phyloP scores from a whole-genome alignment of 2,329 filamentous ascomycete species.

The Epichloe uncinata region DNA sequence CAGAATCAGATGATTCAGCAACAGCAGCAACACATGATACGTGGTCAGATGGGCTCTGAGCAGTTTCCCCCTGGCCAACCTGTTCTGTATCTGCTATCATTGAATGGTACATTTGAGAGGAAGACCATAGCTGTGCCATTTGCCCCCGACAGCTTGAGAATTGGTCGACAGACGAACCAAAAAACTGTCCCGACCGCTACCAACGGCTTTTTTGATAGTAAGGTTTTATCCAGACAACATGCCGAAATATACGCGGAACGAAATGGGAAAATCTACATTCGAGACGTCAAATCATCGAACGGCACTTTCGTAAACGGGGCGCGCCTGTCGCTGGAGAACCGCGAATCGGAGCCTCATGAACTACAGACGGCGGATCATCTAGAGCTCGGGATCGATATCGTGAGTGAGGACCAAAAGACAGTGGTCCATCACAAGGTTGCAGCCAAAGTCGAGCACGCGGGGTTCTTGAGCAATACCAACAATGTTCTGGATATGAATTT shows the following conservation, averaged over 20 bases:
- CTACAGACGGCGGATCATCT: constrained; percentile 82
- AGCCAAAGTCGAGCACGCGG: constrained; percentile 90
- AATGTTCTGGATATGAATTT: constrained; percentile 83
- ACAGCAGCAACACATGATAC: constrained; percentile 37
- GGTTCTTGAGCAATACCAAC: constrained; percentile 59
- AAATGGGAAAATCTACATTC: constrained; percentile 85
- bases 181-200: constrained; percentile 83
- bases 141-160: constrained; percentile 83
- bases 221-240: constrained; percentile 90
- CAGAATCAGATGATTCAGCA: constrained; percentile 29
- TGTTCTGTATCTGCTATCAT: constrained; percentile 71
- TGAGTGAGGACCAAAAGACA: constrained; percentile 96
- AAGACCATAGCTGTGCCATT: constrained; percentile 93
- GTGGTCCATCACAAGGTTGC: constrained; percentile 98
- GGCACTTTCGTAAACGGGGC: constrained; percentile 95
- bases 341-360: constrained; percentile 92
- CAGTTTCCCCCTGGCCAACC: constrained; percentile 50
- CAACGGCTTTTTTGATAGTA: constrained; percentile 97
- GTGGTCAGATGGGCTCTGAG: constrained; percentile 41
- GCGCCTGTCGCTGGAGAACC: constrained; percentile 81
- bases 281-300: constrained; percentile 96
- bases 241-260: constrained; percentile 86
- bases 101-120: constrained; percentile 93
- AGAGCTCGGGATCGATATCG: constrained; percentile 94
- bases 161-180: constrained; percentile 92